Conservation (phyloP, 164 flowering plant species). For the Chimonanthus salicifolius region DNA sequence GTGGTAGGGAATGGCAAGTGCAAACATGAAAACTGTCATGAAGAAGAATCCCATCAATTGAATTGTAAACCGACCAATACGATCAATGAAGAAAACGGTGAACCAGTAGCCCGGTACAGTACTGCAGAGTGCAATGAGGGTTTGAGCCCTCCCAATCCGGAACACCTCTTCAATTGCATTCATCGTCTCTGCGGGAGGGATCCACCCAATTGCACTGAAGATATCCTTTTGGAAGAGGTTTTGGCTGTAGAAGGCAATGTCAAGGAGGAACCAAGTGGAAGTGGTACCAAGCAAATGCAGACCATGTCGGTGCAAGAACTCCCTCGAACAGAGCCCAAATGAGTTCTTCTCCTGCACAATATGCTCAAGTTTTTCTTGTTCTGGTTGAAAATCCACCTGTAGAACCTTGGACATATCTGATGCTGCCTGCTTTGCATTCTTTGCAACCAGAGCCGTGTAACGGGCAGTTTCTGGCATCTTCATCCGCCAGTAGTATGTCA, state of each 20-base stretch:
- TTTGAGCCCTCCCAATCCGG: constrained; percentile 17
- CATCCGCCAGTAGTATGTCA: constrained; percentile 42
- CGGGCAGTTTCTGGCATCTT: constrained; percentile 50
- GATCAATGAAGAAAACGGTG: constrained; percentile 14
- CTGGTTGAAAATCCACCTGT: constrained; percentile 26
- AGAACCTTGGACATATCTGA: constrained; percentile 37
- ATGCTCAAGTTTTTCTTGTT: constrained; percentile 23
- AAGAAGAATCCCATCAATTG: constrained; percentile 19
- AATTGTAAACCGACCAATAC: constrained; percentile 15
- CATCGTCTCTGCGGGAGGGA: constrained; percentile 14
- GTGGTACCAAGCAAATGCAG: constrained; percentile 30
- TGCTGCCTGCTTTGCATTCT: constrained; percentile 35
- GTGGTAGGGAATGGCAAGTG: constrained; percentile 15
- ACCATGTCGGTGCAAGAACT: constrained; percentile 32
- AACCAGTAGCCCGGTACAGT: constrained; percentile 25
- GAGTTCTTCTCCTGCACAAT: not conserved
- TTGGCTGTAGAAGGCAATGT: constrained; percentile 19
- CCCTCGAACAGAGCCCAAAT: constrained; percentile 27
- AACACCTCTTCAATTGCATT: constrained; percentile 17
- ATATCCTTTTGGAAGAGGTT: constrained; percentile 23
- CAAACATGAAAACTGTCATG: constrained; percentile 21
- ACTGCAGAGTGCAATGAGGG: constrained; percentile 22
- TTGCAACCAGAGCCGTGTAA: constrained; percentile 42
- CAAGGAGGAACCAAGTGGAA: constrained; percentile 19
- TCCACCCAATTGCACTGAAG: constrained; percentile 15